phyloP scores from a whole-genome alignment of 2,329 filamentous ascomycete genomes.

The Coniochaeta sp. region DNA sequence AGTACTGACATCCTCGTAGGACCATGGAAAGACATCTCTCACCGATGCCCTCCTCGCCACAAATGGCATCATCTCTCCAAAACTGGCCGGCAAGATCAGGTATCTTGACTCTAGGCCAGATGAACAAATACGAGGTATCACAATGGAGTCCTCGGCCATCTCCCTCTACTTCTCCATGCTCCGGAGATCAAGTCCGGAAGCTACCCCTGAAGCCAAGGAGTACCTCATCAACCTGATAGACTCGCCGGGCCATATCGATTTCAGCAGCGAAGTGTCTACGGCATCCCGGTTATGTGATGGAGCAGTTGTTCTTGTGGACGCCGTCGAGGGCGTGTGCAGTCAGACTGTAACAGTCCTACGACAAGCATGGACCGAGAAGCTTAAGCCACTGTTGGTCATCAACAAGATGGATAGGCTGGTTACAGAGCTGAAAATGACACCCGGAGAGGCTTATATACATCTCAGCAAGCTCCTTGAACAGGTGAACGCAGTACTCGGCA shows the following conservation, averaged over 20 bases:
- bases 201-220: conserved; percentile 67
- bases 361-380: conserved; percentile 91
- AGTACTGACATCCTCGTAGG: conserved; percentile 28
- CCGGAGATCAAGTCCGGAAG: conserved; percentile 62
- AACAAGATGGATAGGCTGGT: conserved; percentile 97
- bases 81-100: conserved; percentile 93
- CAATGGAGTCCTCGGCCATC: conserved; percentile 99
- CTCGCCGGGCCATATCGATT: conserved; percentile 96
- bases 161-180: conserved; percentile 93
- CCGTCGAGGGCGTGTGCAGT: conserved; percentile 95
- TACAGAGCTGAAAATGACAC: conserved; percentile 91
- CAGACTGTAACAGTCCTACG: conserved; percentile 95
- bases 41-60: conserved; percentile 94
- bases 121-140: conserved; percentile 92
- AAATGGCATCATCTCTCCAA: conserved; percentile 98
- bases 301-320: conserved; percentile 88
- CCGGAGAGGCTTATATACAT: conserved; percentile 82
- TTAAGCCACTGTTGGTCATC: conserved; percentile 90
- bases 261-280: conserved; percentile 95
- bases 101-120: conserved; percentile 95
- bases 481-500: conserved; percentile 93
- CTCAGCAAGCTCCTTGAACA: conserved; percentile 86
- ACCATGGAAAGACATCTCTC: conserved; percentile 97
- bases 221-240: conserved; percentile 97
- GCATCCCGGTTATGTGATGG: conserved; percentile 92